phyloP scores from a whole-genome alignment of 2,329 filamentous ascomycete genomes.

The Fusarium nelsonii region DNA sequence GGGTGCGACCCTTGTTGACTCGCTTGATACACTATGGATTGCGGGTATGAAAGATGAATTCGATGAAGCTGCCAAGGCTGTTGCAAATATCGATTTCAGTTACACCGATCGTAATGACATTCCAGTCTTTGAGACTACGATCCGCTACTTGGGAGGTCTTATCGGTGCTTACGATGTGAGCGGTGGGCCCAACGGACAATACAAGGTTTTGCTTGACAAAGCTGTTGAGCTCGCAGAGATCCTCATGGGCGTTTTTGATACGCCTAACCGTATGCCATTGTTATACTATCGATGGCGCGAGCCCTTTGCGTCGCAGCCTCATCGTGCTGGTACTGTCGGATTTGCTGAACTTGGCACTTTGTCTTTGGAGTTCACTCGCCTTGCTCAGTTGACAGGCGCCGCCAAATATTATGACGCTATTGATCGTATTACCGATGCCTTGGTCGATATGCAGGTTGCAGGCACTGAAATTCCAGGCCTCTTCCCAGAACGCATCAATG shows the following conservation, averaged over 20 bases:
- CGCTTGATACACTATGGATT: slow-evolving; percentile 87
- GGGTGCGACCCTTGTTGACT: slow-evolving; percentile 88
- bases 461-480: slow-evolving; percentile 80
- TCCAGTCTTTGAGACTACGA: slow-evolving; percentile 92
- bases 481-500: slow-evolving; percentile 83
- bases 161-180: slow-evolving; percentile 89
- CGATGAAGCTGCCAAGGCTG: slow-evolving; percentile 77
- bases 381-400: slow-evolving; percentile 86
- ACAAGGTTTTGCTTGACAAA: slow-evolving; percentile 79
- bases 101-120: slow-evolving; percentile 75
- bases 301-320: slow-evolving; percentile 70
- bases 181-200: slow-evolving; percentile 65
- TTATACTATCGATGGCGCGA: slow-evolving; percentile 85
- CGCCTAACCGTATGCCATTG: slow-evolving; percentile 91
- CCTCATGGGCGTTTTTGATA: slow-evolving; percentile 87
- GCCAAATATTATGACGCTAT: slow-evolving; percentile 91
- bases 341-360: slow-evolving; percentile 83
- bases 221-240: slow-evolving; percentile 84
- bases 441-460: slow-evolving; percentile 79
- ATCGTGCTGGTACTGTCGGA: slow-evolving; percentile 69
- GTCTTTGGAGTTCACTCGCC: slow-evolving; percentile 87
- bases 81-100: slow-evolving; percentile 85
- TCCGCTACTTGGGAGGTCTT: slow-evolving; percentile 90
- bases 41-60: slow-evolving; percentile 85
- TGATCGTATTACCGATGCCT: slow-evolving; percentile 83